These are phyloP conservation scores for Suhomyces taliae DNA, from an alignment of 1,139 yeast species.

Conservation along the genomic window DNA sequence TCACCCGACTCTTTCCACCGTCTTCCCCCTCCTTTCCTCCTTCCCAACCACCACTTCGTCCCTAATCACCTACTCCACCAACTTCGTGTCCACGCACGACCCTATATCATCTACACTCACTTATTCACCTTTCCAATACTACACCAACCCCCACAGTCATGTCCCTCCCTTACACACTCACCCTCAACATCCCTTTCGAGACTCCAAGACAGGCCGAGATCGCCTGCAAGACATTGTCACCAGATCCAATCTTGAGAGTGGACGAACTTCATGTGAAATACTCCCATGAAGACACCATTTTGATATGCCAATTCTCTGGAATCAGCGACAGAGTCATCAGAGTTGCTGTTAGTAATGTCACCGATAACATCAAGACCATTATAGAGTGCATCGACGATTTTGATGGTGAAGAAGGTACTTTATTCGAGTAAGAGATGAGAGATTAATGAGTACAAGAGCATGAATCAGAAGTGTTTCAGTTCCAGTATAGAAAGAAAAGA, in stretches of 20 bases:
- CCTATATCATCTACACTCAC: background rate
- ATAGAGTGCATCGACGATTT: constrained; percentile 69
- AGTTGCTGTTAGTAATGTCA: constrained; percentile 67
- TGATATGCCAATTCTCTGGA: constrained; percentile 52
- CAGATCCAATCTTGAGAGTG: constrained; percentile 78
- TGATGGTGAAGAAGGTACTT: constrained; percentile 36
- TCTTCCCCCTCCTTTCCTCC: too few species aligned
- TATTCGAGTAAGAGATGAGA: constrained; percentile 12
- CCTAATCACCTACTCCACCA: too few species aligned
- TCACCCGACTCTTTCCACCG: too few species aligned
- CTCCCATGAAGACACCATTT: constrained; percentile 22
- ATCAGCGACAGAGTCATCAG: constrained; percentile 63
- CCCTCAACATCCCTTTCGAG: constrained; percentile 62
- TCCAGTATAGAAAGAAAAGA: too few species aligned
- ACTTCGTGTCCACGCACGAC: background rate
- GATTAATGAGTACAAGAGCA: background rate
- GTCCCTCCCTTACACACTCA: constrained; percentile 14
- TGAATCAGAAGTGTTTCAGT: too few species aligned
- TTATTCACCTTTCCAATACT: background rate
- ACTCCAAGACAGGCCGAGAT: constrained; percentile 58
- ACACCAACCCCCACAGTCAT: background rate
- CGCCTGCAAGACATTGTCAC: constrained; percentile 58
- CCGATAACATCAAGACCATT: constrained; percentile 64
- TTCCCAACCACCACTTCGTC: too few species aligned
- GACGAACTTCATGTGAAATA: constrained; percentile 54